phyloP scores from a whole-genome alignment of 495 filamentous ascomycete species.

The Elaphomyces granulatus region DNA sequence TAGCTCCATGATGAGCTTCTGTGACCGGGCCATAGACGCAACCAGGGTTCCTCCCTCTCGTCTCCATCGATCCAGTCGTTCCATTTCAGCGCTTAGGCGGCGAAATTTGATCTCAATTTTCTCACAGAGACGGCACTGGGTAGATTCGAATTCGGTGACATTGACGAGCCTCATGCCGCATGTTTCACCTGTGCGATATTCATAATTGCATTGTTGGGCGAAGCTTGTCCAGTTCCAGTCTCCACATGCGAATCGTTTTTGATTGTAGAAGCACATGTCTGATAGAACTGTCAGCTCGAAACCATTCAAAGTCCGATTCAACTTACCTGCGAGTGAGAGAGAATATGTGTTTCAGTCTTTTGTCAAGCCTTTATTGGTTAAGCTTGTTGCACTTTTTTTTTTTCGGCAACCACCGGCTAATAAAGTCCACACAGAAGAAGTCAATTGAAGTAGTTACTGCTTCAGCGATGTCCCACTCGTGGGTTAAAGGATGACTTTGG shows the following conservation, averaged over 20 bases:
- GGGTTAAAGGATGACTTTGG: constrained; percentile 8
- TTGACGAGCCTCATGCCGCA: constrained; percentile 88
- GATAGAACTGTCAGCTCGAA: constrained; percentile 22
- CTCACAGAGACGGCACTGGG: constrained; percentile 73
- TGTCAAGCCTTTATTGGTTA: constrained; percentile 24
- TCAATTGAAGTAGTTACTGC: not conserved
- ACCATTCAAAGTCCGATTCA: constrained; percentile 9
- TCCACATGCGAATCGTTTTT: constrained; percentile 49
- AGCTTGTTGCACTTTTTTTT: constrained; percentile 5
- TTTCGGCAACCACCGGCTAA: not conserved
- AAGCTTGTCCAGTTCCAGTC: constrained; percentile 97
- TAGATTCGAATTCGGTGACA: constrained; percentile 43
- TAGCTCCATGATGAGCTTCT: constrained; percentile 45
- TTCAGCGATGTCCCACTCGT: not conserved
- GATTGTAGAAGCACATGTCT: constrained; percentile 47
- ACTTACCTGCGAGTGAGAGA: constrained; percentile 1
- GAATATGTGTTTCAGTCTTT: constrained; percentile 1
- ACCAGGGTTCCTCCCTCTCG: constrained; percentile 51
- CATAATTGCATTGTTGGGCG: constrained; percentile 84
- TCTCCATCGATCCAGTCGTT: constrained; percentile 71
- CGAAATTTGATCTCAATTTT: constrained; percentile 80
- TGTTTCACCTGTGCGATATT: constrained; percentile 95
- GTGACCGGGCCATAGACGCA: constrained; percentile 68
- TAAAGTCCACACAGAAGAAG: not conserved
- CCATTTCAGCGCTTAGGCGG: constrained; percentile 56